These are phyloP conservation scores for Pelargonium citronellum DNA, from an alignment of 441 rosid species.

Conservation along the genomic window DNA sequence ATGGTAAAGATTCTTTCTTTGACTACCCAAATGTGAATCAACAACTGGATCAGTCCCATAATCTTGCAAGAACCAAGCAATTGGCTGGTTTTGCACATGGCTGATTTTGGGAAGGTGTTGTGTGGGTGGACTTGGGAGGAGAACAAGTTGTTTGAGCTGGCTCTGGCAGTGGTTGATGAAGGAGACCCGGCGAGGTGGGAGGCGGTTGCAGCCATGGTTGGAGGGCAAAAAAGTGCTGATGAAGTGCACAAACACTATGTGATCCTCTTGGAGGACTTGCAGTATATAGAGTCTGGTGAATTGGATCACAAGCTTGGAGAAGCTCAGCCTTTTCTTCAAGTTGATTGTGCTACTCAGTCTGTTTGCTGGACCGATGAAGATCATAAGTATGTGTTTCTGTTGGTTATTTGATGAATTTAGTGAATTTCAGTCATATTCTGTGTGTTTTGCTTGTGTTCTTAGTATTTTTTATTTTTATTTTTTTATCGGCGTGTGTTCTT, in stretches of 20 bases:
- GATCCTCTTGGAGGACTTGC: slow-evolving; percentile 53
- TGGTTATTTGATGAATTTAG: background rate
- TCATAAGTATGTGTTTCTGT: slow-evolving; percentile 31
- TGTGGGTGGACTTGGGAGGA: slow-evolving; percentile 73
- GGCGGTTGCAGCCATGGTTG: slow-evolving; percentile 54
- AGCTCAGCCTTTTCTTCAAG: slow-evolving; percentile 33
- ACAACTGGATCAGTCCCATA: too few relatives aligned
- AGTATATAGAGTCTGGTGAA: slow-evolving; percentile 56
- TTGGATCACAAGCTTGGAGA: slow-evolving; percentile 43
- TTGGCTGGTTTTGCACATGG: slow-evolving; percentile 25
- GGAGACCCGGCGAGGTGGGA: slow-evolving; percentile 53
- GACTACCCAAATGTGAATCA: too few relatives aligned
- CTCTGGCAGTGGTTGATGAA: slow-evolving; percentile 58
- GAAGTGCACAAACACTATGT: slow-evolving; percentile 52
- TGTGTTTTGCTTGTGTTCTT: too few relatives aligned
- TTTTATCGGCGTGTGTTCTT: too few relatives aligned
- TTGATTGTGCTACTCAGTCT: slow-evolving; percentile 33
- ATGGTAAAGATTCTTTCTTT: too few relatives aligned
- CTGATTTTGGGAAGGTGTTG: slow-evolving; percentile 26
- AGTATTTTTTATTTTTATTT: too few relatives aligned
- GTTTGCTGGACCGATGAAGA: slow-evolving; percentile 47
- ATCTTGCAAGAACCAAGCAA: background rate
- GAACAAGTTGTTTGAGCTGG: slow-evolving; percentile 65
- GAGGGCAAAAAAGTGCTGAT: slow-evolving; percentile 51
- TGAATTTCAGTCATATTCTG: too few relatives aligned